Base-by-base conservation (phyloP, 140 eudicot species). In the Ambrosia hybrid region DNA sequence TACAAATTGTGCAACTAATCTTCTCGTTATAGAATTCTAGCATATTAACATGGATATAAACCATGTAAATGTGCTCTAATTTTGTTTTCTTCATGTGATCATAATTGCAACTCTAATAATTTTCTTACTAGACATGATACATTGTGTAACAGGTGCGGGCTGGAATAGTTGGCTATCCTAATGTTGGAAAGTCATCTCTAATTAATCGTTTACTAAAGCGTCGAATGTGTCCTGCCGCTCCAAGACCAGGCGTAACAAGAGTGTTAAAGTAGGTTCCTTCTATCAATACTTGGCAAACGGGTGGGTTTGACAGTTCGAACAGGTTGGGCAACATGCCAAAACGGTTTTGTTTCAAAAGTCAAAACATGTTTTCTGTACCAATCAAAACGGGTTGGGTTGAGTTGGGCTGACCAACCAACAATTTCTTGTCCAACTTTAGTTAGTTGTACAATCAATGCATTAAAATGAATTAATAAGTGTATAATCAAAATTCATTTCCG, bases 181-280 rank as follows among this genome's bases (percentile, higher is more conserved):
- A 90, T 78, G 97, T 94, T 71, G 99, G 99, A 15, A 94, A 94
- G 78, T 94, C 97, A 65, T 94, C 99, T 51, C 72, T 94, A 74
- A 88, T 94, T 49, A 94, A 94, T 73, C 99, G 99, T 71, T 82
- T 94, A 87, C 83, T 94, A 49, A 94, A 94, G 67, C 90, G 97
- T 51, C 87, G 99, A 39, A 83, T 94, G 99, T 94, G 99, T 75
- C 84, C 96, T 48, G 96, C 99, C 9, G 99, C 99, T 79, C 99
- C 97, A 79, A 82, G 97, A 78, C 99, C 99, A 58, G 99, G 99
- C 63, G 97, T 94, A 65, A 94, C 99, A 14, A 80, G 99, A 84
- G 84, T 82, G 73, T 83, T 94, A 43, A 94, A 88, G 99, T 94
- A 86, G 33, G 91, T 73, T 53, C n/a, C 52, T 12, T 65, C 61